phyloP scores from a whole-genome alignment of 1,284 basidiomycete species.

The Inonotus obliquus region DNA sequence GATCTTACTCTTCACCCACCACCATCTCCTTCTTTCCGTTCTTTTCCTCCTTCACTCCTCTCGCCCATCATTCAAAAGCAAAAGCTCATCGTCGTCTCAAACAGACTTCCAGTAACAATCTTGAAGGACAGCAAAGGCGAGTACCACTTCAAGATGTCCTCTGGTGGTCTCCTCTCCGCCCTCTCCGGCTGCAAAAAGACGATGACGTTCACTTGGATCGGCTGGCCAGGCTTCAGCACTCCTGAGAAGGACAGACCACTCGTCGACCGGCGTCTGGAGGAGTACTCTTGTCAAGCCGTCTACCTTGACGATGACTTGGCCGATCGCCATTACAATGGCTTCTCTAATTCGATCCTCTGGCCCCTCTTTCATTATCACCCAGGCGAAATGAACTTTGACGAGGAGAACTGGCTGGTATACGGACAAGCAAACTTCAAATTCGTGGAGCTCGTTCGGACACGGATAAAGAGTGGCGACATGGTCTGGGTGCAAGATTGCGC shows the following conservation, averaged over 20 bases:
- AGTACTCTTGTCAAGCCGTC: constrained; percentile 96
- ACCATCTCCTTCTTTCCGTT: constrained; percentile 21
- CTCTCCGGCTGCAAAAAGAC: constrained; percentile 95
- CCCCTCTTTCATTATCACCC: constrained; percentile 99
- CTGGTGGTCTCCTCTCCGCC: constrained; percentile 91
- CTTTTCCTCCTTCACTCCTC: background rate
- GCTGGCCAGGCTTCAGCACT: constrained; percentile 89
- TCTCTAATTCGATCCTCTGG: constrained; percentile 99
- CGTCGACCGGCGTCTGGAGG: constrained; percentile 88
- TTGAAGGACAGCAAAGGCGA: constrained; percentile 82
- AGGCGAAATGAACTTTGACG: constrained; percentile 99
- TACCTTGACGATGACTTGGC: constrained; percentile 97
- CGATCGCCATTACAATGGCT: constrained; percentile 97
- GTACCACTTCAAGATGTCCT: constrained; percentile 97
- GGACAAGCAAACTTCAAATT: constrained; percentile 95
- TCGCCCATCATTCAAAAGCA: constrained; percentile 28
- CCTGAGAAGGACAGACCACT: constrained; percentile 80
- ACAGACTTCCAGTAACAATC: constrained; percentile 91
- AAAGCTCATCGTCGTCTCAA: constrained; percentile 93
- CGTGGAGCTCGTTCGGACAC: constrained; percentile 80
- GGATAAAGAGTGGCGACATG: constrained; percentile 83
- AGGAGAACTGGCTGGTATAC: constrained; percentile 97
- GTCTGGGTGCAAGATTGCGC: constrained; percentile 97
- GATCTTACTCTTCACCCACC: constrained; percentile 20
- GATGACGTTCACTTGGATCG: constrained; percentile 94